Evolutionary conservation across 208 protist species (phyloP).

Genomic region (Trypanosoma scelopori): DNA sequence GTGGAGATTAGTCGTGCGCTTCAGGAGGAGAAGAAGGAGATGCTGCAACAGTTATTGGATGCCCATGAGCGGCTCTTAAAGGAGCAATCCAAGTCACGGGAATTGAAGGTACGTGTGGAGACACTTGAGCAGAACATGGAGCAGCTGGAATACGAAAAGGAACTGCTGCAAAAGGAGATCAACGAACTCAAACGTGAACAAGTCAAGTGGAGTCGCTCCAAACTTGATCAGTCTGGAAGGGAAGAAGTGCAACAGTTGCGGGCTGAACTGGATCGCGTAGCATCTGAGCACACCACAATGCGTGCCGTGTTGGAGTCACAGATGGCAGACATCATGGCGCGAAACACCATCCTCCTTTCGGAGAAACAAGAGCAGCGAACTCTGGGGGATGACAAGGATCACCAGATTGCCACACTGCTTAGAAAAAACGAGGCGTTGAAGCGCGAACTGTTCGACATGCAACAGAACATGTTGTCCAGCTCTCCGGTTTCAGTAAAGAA

Average conservation of each 20-base stretch:
- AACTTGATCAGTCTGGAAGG: constrained; percentile 12
- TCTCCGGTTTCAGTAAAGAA: background rate
- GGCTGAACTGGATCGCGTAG: constrained; percentile 16
- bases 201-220: background rate
- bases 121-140: constrained; percentile 8
- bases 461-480: constrained; percentile 23
- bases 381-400: constrained; percentile 6
- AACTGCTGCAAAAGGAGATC: constrained; percentile 28
- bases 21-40: constrained; percentile 36
- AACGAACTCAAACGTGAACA: constrained; percentile 10
- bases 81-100: constrained; percentile 30
- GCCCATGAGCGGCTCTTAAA: constrained; percentile 36
- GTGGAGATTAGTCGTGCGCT: constrained; percentile 4
- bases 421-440: constrained; percentile 12
- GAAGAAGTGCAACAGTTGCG: constrained; percentile 27
- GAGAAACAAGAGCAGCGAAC: constrained; percentile 17
- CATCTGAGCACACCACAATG: constrained; percentile 1
- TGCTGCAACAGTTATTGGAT: constrained; percentile 42
- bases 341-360: constrained; percentile 5
- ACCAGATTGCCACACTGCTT: constrained; percentile 22
- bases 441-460: constrained; percentile 25
- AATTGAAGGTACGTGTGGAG: constrained; percentile 26
- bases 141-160: constrained; percentile 26
- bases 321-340: constrained; percentile 12
- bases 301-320: constrained; percentile 20